Conservation (phyloP, 495 filamentous ascomycete genomes). For the Penicillium cataractarum region DNA sequence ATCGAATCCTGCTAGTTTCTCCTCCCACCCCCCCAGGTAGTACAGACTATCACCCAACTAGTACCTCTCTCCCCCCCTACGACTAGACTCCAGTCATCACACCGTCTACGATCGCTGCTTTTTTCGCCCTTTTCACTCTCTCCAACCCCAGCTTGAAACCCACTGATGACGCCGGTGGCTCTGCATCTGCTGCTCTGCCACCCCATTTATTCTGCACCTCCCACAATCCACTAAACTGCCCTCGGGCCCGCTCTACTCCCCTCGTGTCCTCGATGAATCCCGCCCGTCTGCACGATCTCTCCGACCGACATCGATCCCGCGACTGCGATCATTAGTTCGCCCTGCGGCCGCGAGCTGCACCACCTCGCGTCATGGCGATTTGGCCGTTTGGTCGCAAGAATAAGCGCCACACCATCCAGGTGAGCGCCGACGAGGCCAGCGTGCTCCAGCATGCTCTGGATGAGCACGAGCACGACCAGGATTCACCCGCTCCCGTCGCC, state of each 20-base stretch:
- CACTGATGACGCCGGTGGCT: constrained; percentile 30
- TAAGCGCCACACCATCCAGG: constrained; percentile 52
- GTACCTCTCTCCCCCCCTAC: constrained; percentile 15
- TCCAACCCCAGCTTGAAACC: constrained; percentile 17
- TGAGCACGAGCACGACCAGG: constrained; percentile 33
- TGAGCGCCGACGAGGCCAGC: constrained; percentile 40
- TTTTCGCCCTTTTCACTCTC: constrained; percentile 17
- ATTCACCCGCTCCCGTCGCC: constrained; percentile 22
- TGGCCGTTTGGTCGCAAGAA: constrained; percentile 78
- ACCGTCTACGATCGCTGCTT: constrained; percentile 7
- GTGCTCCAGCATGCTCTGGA: constrained; percentile 30
- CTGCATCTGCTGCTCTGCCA: constrained; percentile 1
- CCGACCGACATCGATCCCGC: constrained; percentile 2
- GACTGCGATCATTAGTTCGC: constrained; percentile 50
- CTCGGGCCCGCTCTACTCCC: constrained; percentile 2
- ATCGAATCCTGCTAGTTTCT: neutral
- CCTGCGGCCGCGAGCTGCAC: constrained; percentile 32
- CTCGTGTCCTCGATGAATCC: constrained; percentile 41
- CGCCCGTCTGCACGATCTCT: constrained; percentile 24
- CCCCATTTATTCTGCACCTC: constrained; percentile 1
- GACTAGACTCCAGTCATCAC: neutral
- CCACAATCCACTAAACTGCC: constrained; percentile 4
- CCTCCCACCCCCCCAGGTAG: constrained; percentile 1
- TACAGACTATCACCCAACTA: neutral
- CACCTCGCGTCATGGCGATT: constrained; percentile 62